phyloP scores from a whole-genome alignment of 2,329 filamentous ascomycete genomes.

The Fusarium zealandicum region DNA sequence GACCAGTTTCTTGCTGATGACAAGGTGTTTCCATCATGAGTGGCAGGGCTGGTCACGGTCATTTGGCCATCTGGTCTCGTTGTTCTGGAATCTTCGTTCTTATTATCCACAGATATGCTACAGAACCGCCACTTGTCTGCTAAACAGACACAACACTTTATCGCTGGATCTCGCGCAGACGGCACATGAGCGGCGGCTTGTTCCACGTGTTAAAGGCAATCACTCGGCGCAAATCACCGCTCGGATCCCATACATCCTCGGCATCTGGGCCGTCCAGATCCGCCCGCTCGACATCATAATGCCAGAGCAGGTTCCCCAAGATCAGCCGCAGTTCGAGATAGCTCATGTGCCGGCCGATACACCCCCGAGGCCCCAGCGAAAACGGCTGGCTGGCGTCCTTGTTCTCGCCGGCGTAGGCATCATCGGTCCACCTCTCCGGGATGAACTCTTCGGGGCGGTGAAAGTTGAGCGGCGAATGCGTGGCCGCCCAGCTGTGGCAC shows the following conservation, averaged over 20 bases:
- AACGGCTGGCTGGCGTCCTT: too few relatives aligned
- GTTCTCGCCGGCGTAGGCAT: conserved; percentile 17
- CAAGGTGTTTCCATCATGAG: conserved; percentile 37
- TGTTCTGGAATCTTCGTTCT: too few relatives aligned
- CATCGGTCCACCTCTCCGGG: conserved; percentile 57
- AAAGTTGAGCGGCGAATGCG: conserved; percentile 53
- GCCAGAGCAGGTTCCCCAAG: conserved; percentile 55
- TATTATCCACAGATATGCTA: too few relatives aligned
- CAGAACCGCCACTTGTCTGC: too few relatives aligned
- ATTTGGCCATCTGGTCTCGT: too few relatives aligned
- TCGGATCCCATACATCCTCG: conserved; percentile 39
- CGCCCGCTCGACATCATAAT: conserved; percentile 53
- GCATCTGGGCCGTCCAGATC: conserved; percentile 28
- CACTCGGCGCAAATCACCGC: conserved; percentile 29
- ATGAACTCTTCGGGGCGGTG: conserved; percentile 52
- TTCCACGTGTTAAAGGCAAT: conserved; percentile 42
- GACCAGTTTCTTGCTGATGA: conserved; percentile 39
- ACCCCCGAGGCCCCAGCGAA: too few relatives aligned
- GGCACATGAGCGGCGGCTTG: conserved; percentile 40
- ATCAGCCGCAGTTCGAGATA: conserved; percentile 60
- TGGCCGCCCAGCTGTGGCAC: conserved; percentile 47
- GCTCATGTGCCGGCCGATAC: conserved; percentile 44
- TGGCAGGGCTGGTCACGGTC: too few relatives aligned
- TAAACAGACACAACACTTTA: background rate
- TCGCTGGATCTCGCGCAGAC: conserved; percentile 5